Conservation (phyloP, 495 filamentous ascomycete genomes). For the Aspergillus heteromorphus region DNA sequence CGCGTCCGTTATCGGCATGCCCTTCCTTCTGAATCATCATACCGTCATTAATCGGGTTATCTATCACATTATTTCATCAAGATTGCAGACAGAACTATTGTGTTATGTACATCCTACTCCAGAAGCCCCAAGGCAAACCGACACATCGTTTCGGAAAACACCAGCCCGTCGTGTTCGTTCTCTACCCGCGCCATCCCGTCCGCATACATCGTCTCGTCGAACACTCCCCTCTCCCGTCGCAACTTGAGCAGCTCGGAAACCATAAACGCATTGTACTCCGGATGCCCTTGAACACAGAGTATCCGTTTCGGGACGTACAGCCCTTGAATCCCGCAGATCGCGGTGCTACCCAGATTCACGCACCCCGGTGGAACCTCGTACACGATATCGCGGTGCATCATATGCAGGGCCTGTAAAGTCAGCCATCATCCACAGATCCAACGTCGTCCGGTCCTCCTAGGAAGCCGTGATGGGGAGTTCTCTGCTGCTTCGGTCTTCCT, state of each 20-base stretch:
- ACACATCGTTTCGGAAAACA: conserved; percentile 54
- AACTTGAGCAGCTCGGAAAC: conserved; percentile 57
- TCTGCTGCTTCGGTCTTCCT: too few relatives aligned
- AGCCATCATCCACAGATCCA: not conserved
- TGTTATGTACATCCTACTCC: not conserved
- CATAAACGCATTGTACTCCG: conserved; percentile 75
- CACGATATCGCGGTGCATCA: conserved; percentile 85
- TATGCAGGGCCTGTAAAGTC: conserved; percentile 56
- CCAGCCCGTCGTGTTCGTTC: conserved; percentile 64
- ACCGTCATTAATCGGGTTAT: too few relatives aligned
- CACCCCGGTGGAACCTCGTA: conserved; percentile 56
- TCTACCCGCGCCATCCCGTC: conserved; percentile 57
- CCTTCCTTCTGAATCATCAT: too few relatives aligned
- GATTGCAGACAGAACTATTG: not conserved
- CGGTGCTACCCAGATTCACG: conserved; percentile 57
- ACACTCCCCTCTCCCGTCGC: conserved; percentile 58
- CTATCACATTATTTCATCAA: too few relatives aligned
- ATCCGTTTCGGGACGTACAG: conserved; percentile 58
- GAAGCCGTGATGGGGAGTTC: too few relatives aligned
- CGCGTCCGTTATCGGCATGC: too few relatives aligned
- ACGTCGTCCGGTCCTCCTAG: too few relatives aligned
- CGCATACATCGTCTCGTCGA: conserved; percentile 55
- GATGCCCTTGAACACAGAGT: conserved; percentile 82
- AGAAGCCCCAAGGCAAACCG: not conserved
- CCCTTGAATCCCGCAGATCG: conserved; percentile 64